Percentiles rank a stretch among this genome's conserved stretches.
Conservation (phyloP, 768 basidiomycete species). For the Amanita jacksonii region DNA sequence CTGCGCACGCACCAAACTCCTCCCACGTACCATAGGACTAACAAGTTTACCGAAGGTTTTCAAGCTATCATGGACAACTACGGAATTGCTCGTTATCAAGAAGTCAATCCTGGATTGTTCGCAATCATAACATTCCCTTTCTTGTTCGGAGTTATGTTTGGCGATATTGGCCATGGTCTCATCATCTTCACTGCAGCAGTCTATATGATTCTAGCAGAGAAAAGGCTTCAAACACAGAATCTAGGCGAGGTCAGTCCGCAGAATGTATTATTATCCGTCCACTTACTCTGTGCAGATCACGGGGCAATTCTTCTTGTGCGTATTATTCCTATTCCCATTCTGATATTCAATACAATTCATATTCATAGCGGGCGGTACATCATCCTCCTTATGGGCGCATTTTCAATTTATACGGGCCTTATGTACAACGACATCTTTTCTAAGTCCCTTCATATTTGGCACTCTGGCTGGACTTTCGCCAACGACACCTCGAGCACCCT, state of each 20-base stretch:
- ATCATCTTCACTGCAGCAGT: conserved; percentile 71
- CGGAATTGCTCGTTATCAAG: conserved; percentile 89
- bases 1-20: conserved; percentile 84
- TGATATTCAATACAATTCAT: conserved; percentile 7
- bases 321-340: conserved; percentile 11
- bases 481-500: conserved; percentile 34
- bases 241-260: conserved; percentile 55
- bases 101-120: conserved; percentile 94
- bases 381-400: conserved; percentile 95
- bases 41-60: conserved; percentile 95
- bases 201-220: conserved; percentile 84
- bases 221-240: conserved; percentile 60
- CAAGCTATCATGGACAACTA: conserved; percentile 98
- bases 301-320: conserved; percentile 89
- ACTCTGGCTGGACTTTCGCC: conserved; percentile 81
- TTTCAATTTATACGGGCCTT: conserved; percentile 93
- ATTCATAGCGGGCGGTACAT: conserved; percentile 86
- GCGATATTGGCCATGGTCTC: conserved; percentile 93
- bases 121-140: conserved; percentile 93
- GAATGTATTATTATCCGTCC: conserved; percentile 4
- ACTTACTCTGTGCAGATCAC: conserved; percentile 43
- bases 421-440: conserved; percentile 99
- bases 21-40: conserved; percentile 90
- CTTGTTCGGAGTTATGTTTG: conserved; percentile 99
- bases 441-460: conserved; percentile 78